Evolutionary conservation across 2,329 filamentous ascomycete species (phyloP).

Genomic region (Bipolaris oryzae): DNA sequence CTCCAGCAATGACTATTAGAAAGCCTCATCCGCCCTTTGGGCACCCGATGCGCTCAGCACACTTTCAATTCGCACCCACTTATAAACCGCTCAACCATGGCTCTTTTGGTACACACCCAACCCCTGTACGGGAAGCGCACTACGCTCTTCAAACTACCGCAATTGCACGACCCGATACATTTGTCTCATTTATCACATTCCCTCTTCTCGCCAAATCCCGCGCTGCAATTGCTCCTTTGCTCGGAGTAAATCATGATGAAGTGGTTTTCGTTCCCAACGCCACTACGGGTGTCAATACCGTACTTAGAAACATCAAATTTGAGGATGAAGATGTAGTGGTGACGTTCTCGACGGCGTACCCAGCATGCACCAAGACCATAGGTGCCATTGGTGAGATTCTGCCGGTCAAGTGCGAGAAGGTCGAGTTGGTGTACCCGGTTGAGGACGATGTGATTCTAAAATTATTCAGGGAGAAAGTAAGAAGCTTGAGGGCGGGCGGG

Average conservation of each 20-base stretch:
- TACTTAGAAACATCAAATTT: background rate
- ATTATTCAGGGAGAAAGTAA: background rate
- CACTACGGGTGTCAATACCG: background rate
- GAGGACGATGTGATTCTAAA: background rate
- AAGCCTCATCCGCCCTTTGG: background rate
- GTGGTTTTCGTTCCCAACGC: background rate
- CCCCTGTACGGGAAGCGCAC: background rate
- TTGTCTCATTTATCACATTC: background rate
- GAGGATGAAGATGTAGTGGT: background rate
- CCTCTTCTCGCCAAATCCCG: background rate
- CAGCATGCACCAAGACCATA: background rate
- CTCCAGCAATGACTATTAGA: background rate
- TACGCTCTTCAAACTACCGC: background rate
- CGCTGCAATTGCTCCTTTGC: background rate
- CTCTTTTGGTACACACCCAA: background rate
- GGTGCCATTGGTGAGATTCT: background rate
- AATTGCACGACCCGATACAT: background rate
- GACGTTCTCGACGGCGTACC: background rate
- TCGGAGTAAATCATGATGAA: background rate
- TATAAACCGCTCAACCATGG: background rate
- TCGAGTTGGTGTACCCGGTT: background rate
- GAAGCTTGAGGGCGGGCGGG: background rate
- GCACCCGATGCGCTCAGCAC: background rate
- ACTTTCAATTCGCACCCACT: background rate
- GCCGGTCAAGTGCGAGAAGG: background rate